Evolutionary conservation across 2,329 filamentous ascomycete species (phyloP), one percentile per base, ranked within the genome.

Genomic region (Nannizziopsis barbatae): DNA sequence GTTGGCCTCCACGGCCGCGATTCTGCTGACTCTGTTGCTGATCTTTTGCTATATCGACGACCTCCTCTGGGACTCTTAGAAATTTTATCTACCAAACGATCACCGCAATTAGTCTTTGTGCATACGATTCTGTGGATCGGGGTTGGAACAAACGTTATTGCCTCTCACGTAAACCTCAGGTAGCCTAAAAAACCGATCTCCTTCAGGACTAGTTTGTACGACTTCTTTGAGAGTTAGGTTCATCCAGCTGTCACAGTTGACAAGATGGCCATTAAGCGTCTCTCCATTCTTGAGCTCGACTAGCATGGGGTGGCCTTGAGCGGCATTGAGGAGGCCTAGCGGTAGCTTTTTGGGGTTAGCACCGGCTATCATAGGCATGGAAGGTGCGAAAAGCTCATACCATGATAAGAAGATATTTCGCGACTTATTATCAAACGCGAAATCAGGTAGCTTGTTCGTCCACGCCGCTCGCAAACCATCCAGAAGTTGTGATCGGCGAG

Each of bases 171-270:
- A 98, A 50, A 90, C 88, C 66, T 98, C 93, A 32, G 88, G 83
- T 68, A 98, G 72, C 62, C 87, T 78, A 67, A 87, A 84, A 68
- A 98, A 98, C 64, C 85, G 89, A 68, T 96, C 89, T 54, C 88
- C 92, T 62, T 96, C 90, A 18, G 90, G 82, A 64, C 84, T 95
- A 14, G 92, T 96, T 70, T 96, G 90, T 32, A 96, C 86, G 17
- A 98, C 93, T 67, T 96, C 92, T 68, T 92, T 94, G 57, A 98
- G 71, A 1, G 90, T 96, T 58, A 98, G 73, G 71, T 98, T 98
- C 92, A 98, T 98, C 88, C 92, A 98, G 42, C 90, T 98, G 68
- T 98, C 92, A 80, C 90, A 98, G 67, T 84, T 87, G 66, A 95
- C 84, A 51, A 98, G 75, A 63, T 95, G 88, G 54, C 92, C 92